phyloP scores from a whole-genome alignment of 108 stramenopile species.

The Seminavis robusta region DNA sequence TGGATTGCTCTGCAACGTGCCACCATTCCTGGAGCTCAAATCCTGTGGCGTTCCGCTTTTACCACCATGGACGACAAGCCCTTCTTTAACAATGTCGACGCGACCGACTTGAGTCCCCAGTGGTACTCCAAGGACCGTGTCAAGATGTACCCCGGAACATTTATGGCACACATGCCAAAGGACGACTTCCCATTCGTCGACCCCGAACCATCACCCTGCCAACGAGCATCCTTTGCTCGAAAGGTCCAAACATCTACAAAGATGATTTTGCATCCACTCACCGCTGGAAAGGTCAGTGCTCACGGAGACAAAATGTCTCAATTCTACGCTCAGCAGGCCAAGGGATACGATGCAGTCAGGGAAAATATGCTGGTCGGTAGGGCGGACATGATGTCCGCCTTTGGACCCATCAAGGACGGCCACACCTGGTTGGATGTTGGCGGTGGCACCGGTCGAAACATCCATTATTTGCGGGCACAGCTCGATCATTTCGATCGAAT shows the following conservation, averaged over 20 bases:
- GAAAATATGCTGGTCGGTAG: conserved; percentile 55
- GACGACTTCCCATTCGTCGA: conserved; percentile 53
- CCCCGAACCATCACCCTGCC: conserved; percentile 46
- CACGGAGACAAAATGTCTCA: conserved; percentile 62
- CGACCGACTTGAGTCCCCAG: conserved; percentile 44
- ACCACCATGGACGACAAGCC: conserved; percentile 61
- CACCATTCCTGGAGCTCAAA: conserved; percentile 46
- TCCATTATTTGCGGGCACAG: conserved; percentile 53
- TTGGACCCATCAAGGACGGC: conserved; percentile 51
- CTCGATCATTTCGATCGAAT: conserved; percentile 43
- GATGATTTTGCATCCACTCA: conserved; percentile 60
- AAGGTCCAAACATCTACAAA: conserved; percentile 54
- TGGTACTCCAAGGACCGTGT: conserved; percentile 63
- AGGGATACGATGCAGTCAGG: conserved; percentile 59
- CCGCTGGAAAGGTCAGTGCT: conserved; percentile 37
- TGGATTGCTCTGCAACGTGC: conserved; percentile 62
- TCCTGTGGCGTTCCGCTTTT: conserved; percentile 60
- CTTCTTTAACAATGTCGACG: conserved; percentile 55
- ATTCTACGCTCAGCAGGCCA: conserved; percentile 54
- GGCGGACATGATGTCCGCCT: conserved; percentile 57
- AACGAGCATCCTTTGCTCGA: conserved; percentile 31
- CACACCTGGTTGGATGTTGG: conserved; percentile 59
- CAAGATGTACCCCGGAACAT: conserved; percentile 63
- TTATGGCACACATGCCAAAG: conserved; percentile 44
- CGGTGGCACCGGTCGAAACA: conserved; percentile 55